Base-by-base conservation (phyloP, 306 rosid species). In the Calophaca sinica region DNA sequence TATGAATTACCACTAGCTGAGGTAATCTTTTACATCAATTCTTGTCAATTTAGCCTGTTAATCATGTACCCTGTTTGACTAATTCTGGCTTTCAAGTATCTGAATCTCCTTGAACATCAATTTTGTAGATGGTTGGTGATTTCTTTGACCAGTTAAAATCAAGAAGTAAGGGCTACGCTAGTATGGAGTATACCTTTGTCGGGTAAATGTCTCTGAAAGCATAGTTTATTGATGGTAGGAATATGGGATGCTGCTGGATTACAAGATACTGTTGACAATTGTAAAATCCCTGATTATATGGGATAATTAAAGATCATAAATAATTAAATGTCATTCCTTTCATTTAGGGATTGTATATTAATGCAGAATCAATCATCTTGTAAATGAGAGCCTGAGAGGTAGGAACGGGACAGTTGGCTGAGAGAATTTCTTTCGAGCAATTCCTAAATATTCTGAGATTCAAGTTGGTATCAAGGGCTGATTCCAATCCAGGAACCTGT, bases 111-210 rank as follows among this genome's bases (percentile, higher is more conserved):
- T 68, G 50, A 69, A 35, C 69, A 61, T 70, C 73, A 78, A 77
- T 78, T 64, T 82, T 68, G 72, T 51, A 84, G 87, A 83, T 88
- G 90, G 88, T 89, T 63, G 97, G 97, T 65, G 98, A 91, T 80
- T 93, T 93, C 88, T 93, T 93, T 84, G 98, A 93, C 76, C 98
- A 93, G 87, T 91, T 89, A 50, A 93, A 93, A 83, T 93, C 98
- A 78, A 91, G 92, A 88, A 93, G 96, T 75, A 93, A 91, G 78
- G 98, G 98, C 58, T 93, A 93, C 55, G 98, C 97, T 14, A 93
- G 98, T 90, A 93, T 93, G 98, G 98, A 93, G 84, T 91, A 91
- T 75, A 78, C 81, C 11, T 80, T 91, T 58, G 15, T 84, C 35
- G 96, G 97, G 97, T 91, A 87, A 88, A 67, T 73, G 20, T 68